Base-by-base conservation (phyloP, 495 filamentous ascomycete genomes). In the Bombardia bombarda region DNA sequence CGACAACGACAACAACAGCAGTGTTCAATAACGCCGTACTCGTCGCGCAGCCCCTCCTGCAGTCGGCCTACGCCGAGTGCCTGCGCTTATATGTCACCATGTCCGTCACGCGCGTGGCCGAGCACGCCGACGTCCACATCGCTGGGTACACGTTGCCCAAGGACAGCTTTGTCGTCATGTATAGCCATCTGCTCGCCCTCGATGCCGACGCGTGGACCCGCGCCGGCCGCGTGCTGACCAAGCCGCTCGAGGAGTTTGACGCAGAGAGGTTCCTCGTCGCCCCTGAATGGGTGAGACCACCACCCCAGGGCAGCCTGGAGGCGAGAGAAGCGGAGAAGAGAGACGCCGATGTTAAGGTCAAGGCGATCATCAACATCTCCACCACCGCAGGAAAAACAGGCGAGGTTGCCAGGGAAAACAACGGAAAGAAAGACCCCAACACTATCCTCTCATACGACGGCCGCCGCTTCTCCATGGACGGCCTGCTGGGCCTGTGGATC, bases 401-500 rank as follows among this genome's bases (percentile, higher is more conserved):
- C 10, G 10, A 5, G 5, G 24, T 26, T 10, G 26, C 26, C 9
- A 13, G 9, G 2, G 26, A 3, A 28, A 7, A 13, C 26, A 8
- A 28, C 2, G 26, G 26, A 8, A 28, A 28, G 6, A 6, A 5
- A 13, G 13, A 13, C 6, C 9, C 2, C 26, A 8, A 28, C 13
- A 13, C 2, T 13, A 8, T 13, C 2, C 13, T 28, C 9, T 28
- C 26, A 13, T 28, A 28, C 26, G 26, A 28, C 26, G 26, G 26
- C 9, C 26, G 26, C 26, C 26, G 26, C 13, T 28, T 28, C 26
- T 28, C 26, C 2, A 28, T 28, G 26, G 26, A 28, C 26, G 26
- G 26, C 2, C 26, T 28, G 26, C 26, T 28, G 26, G 53, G 58
- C 14, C 54, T 52, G 18, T 66, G 60, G 60, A 63, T 66, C 5